These are phyloP conservation scores for Pseudogymnoascus sp. DNA, from an alignment of 2,329 filamentous ascomycete genomes.

Conservation along the genomic window DNA sequence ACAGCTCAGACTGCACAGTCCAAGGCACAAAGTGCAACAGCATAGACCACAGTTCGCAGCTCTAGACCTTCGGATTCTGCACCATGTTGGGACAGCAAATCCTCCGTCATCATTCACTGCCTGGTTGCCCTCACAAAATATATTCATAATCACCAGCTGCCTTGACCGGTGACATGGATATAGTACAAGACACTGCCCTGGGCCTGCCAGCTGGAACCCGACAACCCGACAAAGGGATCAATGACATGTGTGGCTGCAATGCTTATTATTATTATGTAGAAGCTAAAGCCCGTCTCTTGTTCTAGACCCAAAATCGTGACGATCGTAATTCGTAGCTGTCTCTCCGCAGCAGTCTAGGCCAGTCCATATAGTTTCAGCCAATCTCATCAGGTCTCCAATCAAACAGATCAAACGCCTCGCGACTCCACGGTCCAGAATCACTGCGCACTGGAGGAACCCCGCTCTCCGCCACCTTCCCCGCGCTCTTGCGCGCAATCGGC, in stretches of 20 bases:
- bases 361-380: background rate
- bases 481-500: background rate
- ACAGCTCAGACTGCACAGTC: background rate
- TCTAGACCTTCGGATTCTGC: background rate
- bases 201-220: background rate
- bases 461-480: background rate
- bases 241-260: conserved; percentile 4
- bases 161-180: conserved; percentile 8
- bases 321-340: background rate
- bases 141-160: background rate
- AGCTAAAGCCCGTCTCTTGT: background rate
- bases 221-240: background rate
- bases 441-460: background rate
- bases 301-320: background rate
- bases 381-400: conserved; percentile 46
- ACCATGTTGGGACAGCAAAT: background rate
- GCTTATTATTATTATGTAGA: conserved; percentile 10
- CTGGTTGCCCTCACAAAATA: background rate
- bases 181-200: background rate
- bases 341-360: background rate
- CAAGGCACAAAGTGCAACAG: background rate
- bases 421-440: conserved; percentile 54
- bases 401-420: conserved; percentile 61
- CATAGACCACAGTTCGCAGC: background rate
- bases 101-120: background rate